These are phyloP conservation scores for Penicillium maclennaniae DNA, from an alignment of 495 filamentous ascomycete genomes.

Conservation along the genomic window DNA sequence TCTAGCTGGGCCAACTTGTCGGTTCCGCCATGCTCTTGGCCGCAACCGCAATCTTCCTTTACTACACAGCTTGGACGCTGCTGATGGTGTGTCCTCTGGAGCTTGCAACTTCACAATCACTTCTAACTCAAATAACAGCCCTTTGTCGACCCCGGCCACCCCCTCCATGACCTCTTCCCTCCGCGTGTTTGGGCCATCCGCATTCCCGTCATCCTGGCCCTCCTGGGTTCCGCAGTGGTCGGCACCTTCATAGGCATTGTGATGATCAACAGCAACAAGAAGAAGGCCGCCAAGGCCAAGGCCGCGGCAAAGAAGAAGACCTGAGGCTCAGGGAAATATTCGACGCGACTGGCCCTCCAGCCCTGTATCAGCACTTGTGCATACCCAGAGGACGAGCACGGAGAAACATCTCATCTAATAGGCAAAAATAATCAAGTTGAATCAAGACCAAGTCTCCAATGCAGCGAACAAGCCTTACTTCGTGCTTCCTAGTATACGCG, in stretches of 20 bases:
- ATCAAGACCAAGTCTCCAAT: not conserved
- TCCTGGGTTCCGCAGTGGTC: conserved; percentile 89
- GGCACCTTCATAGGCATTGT: conserved; percentile 94
- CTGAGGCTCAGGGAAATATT: conserved; percentile 33
- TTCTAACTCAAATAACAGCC: conserved; percentile 54
- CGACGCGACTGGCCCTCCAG: conserved; percentile 8
- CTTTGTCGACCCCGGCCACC: conserved; percentile 92
- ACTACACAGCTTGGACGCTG: conserved; percentile 97
- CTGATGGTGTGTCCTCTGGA: conserved; percentile 67
- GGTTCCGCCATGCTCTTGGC: conserved; percentile 96
- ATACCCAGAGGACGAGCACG: not conserved
- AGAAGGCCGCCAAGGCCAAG: conserved; percentile 92
- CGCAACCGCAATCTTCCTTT: conserved; percentile 93
- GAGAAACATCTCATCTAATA: conserved; percentile 8
- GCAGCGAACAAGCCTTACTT: not conserved
- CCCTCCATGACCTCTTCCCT: conserved; percentile 91
- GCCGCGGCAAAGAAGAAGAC: conserved; percentile 67
- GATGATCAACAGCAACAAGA: conserved; percentile 98
- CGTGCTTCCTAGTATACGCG: not conserved
- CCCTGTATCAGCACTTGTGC: conserved; percentile 13
- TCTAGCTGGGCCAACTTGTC: conserved; percentile 88
- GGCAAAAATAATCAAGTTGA: not conserved
- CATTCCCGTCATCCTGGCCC: conserved; percentile 92
- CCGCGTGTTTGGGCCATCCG: conserved; percentile 98
- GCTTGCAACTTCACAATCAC: not conserved